Evolutionary conservation across 352 stramenopile genomes (phyloP).

Genomic region (Pythium folliculosum): DNA sequence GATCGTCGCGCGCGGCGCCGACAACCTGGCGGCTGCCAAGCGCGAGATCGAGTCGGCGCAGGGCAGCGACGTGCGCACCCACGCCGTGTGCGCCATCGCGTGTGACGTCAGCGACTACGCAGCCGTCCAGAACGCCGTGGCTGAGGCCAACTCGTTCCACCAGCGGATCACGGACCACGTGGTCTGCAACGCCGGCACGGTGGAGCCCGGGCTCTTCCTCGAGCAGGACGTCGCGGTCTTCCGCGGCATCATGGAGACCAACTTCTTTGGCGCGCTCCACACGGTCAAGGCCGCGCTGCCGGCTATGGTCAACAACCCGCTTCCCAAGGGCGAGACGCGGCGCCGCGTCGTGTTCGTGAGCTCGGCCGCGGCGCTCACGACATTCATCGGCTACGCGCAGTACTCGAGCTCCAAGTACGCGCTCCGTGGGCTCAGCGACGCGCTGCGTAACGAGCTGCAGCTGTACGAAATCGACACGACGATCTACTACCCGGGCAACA

Average conservation of each 20-base stretch:
- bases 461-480: slow-evolving; percentile 80
- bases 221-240: slow-evolving; percentile 51
- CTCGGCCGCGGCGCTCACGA: slow-evolving; percentile 47
- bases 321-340: slow-evolving; percentile 18
- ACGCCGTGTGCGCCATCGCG: slow-evolving; percentile 39
- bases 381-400: slow-evolving; percentile 85
- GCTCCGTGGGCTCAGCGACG: slow-evolving; percentile 89
- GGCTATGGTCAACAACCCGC: slow-evolving; percentile 50
- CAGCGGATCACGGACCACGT: slow-evolving; percentile 60
- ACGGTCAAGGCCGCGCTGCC: slow-evolving; percentile 58
- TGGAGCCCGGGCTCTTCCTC: slow-evolving; percentile 48
- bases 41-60: slow-evolving; percentile 29
- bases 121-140: slow-evolving; percentile 42
- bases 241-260: slow-evolving; percentile 50
- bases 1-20: slow-evolving; percentile 45
- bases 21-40: slow-evolving; percentile 37
- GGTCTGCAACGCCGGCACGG: slow-evolving; percentile 43
- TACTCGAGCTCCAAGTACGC: slow-evolving; percentile 92
- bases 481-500: slow-evolving; percentile 89
- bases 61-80: slow-evolving; percentile 20
- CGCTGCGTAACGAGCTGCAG: slow-evolving; percentile 75
- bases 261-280: slow-evolving; percentile 65
- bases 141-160: slow-evolving; percentile 59
- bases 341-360: slow-evolving; percentile 63
- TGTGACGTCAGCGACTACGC: slow-evolving; percentile 46